phyloP scores from a whole-genome alignment of 1,139 yeast genomes.

The Candida albicans region DNA sequence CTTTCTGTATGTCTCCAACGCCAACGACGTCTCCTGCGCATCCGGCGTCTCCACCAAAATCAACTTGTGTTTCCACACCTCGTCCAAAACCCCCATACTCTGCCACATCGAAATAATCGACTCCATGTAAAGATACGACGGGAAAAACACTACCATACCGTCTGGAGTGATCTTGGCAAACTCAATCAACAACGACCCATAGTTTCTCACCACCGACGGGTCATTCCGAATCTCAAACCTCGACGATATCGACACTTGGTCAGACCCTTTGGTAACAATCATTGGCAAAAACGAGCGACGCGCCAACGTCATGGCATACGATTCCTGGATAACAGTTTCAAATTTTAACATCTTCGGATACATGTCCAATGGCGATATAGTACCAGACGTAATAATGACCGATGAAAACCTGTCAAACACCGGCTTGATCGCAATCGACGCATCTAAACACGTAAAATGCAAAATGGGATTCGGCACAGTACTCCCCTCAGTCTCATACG shows the following conservation, averaged over 20 bases:
- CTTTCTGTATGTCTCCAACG: slow-evolving; percentile 89
- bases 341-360: slow-evolving; percentile 96
- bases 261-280: slow-evolving; percentile 96
- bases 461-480: slow-evolving; percentile 98
- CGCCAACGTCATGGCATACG: slow-evolving; percentile 93
- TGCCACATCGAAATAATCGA: slow-evolving; percentile 98
- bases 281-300: slow-evolving; percentile 90
- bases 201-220: slow-evolving; percentile 95
- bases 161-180: slow-evolving; percentile 96
- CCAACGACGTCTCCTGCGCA: slow-evolving; percentile 96
- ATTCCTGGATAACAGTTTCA: slow-evolving; percentile 90
- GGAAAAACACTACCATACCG: slow-evolving; percentile 97
- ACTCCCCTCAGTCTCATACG: slow-evolving; percentile 94
- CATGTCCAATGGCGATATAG: slow-evolving; percentile 98
- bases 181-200: slow-evolving; percentile 88
- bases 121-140: slow-evolving; percentile 96
- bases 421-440: slow-evolving; percentile 96
- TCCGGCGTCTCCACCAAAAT: slow-evolving; percentile 98
- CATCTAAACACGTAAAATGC: slow-evolving; percentile 92
- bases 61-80: slow-evolving; percentile 95
- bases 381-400: slow-evolving; percentile 94
- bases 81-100: slow-evolving; percentile 94
- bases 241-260: slow-evolving; percentile 94
- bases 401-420: slow-evolving; percentile 93
- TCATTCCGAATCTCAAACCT: slow-evolving; percentile 96